Conservation (phyloP, 495 filamentous ascomycete species). For the Talaromyces thailandensis region DNA sequence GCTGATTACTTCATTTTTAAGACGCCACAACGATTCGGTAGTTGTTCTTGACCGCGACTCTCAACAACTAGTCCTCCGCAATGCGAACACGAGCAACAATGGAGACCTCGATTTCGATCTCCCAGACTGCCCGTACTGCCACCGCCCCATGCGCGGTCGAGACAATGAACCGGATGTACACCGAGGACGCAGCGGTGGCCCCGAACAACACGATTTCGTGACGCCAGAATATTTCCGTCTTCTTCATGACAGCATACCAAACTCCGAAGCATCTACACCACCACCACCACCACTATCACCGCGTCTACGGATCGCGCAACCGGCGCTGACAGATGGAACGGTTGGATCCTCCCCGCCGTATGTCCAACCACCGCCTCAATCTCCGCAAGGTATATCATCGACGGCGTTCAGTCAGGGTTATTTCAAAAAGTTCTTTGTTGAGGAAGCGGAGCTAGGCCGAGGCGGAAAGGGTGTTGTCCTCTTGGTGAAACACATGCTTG, state of each 20-base stretch:
- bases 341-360: constrained; percentile 25
- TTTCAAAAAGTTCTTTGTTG: constrained; percentile 84
- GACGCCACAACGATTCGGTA: constrained; percentile 84
- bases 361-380: constrained; percentile 38
- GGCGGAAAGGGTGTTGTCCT: constrained; percentile 93
- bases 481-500: constrained; percentile 81
- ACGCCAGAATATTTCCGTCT: constrained; percentile 90
- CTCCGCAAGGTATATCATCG: constrained; percentile 62
- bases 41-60: constrained; percentile 85
- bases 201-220: constrained; percentile 59
- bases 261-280: constrained; percentile 29
- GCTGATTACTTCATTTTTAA: constrained; percentile 18
- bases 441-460: constrained; percentile 73
- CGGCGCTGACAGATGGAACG: constrained; percentile 30
- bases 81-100: constrained; percentile 32
- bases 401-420: constrained; percentile 86
- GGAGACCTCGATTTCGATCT: constrained; percentile 38
- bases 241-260: constrained; percentile 57
- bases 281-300: constrained; percentile 43
- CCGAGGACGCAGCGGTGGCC: constrained; percentile 13
- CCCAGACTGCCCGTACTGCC: constrained; percentile 78
- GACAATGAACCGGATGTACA: constrained; percentile 28
- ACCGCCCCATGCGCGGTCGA: constrained; percentile 58
- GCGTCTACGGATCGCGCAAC: constrained; percentile 41
- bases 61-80: constrained; percentile 72